A percentile compares a stretch with the other conserved stretches of the same genome.
Conservation (phyloP, 306 rosid species). For the Myrica gale region DNA sequence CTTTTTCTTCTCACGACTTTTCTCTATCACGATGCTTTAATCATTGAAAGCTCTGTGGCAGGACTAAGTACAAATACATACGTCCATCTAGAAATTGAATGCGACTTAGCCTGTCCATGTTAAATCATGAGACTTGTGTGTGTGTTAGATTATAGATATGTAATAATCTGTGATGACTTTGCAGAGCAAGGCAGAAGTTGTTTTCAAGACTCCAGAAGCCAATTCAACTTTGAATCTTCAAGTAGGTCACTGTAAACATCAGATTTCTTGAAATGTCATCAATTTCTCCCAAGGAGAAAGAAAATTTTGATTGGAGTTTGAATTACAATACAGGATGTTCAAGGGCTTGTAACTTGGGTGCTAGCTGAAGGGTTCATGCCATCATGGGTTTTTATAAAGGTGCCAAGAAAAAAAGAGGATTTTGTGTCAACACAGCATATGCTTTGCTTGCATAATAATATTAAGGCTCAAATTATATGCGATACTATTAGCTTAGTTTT, state of each 20-base stretch:
- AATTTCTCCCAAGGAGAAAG: not conserved
- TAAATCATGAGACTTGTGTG: not conserved
- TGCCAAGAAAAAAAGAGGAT: conserved; percentile 19
- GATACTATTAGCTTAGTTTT: not conserved
- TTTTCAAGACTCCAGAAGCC: conserved; percentile 64
- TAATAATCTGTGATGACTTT: conserved; percentile 23
- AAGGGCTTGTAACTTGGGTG: conserved; percentile 95
- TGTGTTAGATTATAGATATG: not conserved
- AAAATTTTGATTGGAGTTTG: conserved; percentile 19
- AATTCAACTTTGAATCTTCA: conserved; percentile 66
- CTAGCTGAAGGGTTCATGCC: conserved; percentile 97
- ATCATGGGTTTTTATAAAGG: conserved; percentile 92
- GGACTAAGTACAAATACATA: too few relatives aligned
- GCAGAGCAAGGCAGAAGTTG: conserved; percentile 86
- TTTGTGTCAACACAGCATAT: not conserved
- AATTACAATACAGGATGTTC: conserved; percentile 65
- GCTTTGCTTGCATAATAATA: not conserved
- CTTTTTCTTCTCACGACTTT: not conserved
- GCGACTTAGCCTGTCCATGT: not conserved
- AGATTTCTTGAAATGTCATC: conserved; percentile 20
- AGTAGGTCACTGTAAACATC: conserved; percentile 40
- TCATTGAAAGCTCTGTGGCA: not conserved
- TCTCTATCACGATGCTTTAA: not conserved
- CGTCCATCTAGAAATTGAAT: too few relatives aligned
- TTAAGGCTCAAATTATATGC: not conserved